Percentiles rank a stretch among this genome's conserved stretches.
These are phyloP conservation scores for Endocalyx cinctus DNA, from an alignment of 2,329 filamentous ascomycete genomes.

Conservation along the genomic window DNA sequence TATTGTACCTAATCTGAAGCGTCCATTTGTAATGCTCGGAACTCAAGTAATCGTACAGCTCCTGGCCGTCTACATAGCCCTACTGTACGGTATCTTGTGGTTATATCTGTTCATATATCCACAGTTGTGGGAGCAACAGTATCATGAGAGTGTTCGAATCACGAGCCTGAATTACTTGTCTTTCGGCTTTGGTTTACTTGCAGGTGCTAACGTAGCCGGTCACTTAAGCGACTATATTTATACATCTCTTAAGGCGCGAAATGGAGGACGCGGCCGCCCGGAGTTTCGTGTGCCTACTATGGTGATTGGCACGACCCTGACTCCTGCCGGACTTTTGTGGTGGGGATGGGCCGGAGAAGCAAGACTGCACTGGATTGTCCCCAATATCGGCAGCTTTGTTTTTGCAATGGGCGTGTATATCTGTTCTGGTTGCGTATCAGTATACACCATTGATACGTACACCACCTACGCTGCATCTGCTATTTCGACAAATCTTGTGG, in stretches of 20 bases:
- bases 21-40: conserved; percentile 37
- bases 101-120: conserved; percentile 38
- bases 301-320: conserved; percentile 45
- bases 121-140: conserved; percentile 21
- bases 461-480: conserved; percentile 24
- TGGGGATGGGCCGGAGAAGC: conserved; percentile 22
- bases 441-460: conserved; percentile 48
- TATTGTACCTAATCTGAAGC: conserved; percentile 27
- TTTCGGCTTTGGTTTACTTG: conserved; percentile 34
- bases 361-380: conserved; percentile 25
- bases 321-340: conserved; percentile 38
- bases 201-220: conserved; percentile 24
- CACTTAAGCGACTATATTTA: conserved; percentile 28
- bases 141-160: conserved; percentile 35
- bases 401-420: conserved; percentile 47
- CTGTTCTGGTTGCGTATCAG: conserved; percentile 47
- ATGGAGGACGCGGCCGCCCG: conserved; percentile 6
- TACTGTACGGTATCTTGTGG: conserved; percentile 41
- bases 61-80: conserved; percentile 36
- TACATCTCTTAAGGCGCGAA: conserved; percentile 20
- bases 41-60: conserved; percentile 40
- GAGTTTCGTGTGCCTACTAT: conserved; percentile 43
- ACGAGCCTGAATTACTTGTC: conserved; percentile 41
- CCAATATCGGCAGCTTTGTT: conserved; percentile 47
- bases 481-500: conserved; percentile 35